A percentile compares a stretch with the other conserved stretches of the same genome.
Conservation (phyloP, 2,329 filamentous ascomycete genomes). For the Lachnellula hyalina region DNA sequence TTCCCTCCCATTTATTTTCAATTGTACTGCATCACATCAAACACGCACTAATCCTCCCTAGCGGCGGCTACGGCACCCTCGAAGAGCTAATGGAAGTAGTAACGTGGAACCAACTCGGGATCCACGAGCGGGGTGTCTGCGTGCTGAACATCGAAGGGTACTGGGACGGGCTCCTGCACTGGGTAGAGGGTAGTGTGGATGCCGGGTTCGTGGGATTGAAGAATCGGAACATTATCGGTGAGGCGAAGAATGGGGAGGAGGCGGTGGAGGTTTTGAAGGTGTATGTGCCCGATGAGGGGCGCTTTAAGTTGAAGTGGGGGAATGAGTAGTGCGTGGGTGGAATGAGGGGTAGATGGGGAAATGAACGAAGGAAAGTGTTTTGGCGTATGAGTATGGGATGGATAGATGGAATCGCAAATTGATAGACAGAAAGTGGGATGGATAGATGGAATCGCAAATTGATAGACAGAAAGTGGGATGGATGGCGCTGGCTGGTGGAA, state of each 20-base stretch:
- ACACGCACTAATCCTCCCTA: background rate
- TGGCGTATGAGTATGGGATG: too few species aligned
- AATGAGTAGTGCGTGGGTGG: slow-evolving; percentile 22
- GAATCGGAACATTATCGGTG: slow-evolving; percentile 72
- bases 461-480: background rate
- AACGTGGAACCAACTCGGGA: slow-evolving; percentile 95
- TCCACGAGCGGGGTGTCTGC: slow-evolving; percentile 74
- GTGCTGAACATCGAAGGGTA: slow-evolving; percentile 86
- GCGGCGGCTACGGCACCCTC: slow-evolving; percentile 77
- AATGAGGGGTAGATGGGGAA: too few species aligned
- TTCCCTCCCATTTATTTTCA: background rate
- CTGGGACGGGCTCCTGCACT: slow-evolving; percentile 80
- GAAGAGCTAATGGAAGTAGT: slow-evolving; percentile 91
- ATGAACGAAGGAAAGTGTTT: too few species aligned
- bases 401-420: background rate
- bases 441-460: background rate
- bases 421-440: background rate
- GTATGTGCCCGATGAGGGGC: slow-evolving; percentile 70
- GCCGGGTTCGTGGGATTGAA: slow-evolving; percentile 69
- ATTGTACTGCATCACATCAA: background rate
- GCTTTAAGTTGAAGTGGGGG: slow-evolving; percentile 79
- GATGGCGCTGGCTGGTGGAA: background rate
- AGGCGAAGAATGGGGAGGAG: slow-evolving; percentile 66
- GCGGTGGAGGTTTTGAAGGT: slow-evolving; percentile 64
- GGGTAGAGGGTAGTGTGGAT: slow-evolving; percentile 71